Percentiles rank a stretch among this genome's conserved stretches.
These are phyloP conservation scores for Clonostachys sp. DNA, from an alignment of 2,329 filamentous ascomycete species.

Conservation along the genomic window DNA sequence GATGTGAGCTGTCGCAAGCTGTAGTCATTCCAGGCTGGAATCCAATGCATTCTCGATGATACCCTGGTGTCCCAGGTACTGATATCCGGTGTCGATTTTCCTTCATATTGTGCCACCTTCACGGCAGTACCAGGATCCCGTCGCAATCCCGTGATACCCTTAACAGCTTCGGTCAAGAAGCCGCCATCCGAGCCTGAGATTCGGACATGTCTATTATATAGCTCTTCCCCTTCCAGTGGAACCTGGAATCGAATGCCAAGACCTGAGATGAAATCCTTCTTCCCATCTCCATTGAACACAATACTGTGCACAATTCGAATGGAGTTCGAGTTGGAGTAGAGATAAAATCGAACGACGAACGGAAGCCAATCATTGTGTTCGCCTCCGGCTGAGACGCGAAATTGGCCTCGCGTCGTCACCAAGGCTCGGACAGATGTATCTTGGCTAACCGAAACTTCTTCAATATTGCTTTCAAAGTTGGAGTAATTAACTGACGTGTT, in stretches of 20 bases:
- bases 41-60: conserved; percentile 40
- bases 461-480: conserved; percentile 41
- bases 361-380: conserved; percentile 42
- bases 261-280: conserved; percentile 44
- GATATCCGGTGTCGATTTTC: conserved; percentile 31
- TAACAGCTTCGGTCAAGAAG: conserved; percentile 50
- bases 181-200: conserved; percentile 49
- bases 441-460: conserved; percentile 41
- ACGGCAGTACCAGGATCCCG: conserved; percentile 44
- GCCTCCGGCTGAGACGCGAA: conserved; percentile 17
- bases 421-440: conserved; percentile 31
- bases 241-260: conserved; percentile 50
- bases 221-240: conserved; percentile 42
- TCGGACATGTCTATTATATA: conserved; percentile 55
- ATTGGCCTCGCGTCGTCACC: conserved; percentile 30
- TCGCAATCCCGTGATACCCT: conserved; percentile 54
- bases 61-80: conserved; percentile 37
- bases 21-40: conserved; percentile 54
- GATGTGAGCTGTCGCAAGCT: conserved; percentile 50
- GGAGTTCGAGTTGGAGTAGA: conserved; percentile 49
- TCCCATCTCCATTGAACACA: conserved; percentile 42
- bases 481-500: conserved; percentile 28
- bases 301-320: conserved; percentile 50
- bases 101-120: conserved; percentile 44
- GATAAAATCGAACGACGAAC: conserved; percentile 46